Evolutionary conservation across 176 grass and related monocot species (phyloP).

Genomic region (Cenchrus fungigraminus): DNA sequence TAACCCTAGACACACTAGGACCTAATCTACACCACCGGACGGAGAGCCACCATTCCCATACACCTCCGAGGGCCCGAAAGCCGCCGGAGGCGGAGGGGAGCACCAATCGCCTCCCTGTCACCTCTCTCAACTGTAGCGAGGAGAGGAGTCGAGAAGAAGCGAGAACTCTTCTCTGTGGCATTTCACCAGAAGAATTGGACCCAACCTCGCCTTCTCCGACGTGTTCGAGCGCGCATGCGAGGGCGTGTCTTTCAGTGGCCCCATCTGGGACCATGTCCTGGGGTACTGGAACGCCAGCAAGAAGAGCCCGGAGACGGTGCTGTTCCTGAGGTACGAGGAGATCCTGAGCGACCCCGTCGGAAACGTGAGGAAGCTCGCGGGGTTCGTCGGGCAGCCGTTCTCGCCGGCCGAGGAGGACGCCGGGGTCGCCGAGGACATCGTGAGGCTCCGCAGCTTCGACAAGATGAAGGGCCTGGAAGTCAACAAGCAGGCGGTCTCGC

Average conservation of each 20-base stretch:
- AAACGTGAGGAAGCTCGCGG: slow-evolving; percentile 15
- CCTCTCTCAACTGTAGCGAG: too few species aligned
- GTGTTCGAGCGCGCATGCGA: slow-evolving; percentile 16
- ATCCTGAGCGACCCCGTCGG: slow-evolving; percentile 9
- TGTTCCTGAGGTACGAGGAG: too few species aligned
- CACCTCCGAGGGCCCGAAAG: too few species aligned
- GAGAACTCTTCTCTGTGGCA: slow-evolving; percentile 16
- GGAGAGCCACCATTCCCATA: too few species aligned
- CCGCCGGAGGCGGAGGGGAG: too few species aligned
- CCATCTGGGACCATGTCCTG: slow-evolving; percentile 34
- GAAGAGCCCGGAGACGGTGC: too few species aligned
- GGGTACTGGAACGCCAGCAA: too few species aligned
- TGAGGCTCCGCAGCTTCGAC: slow-evolving; percentile 31
- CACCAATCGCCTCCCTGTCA: too few species aligned
- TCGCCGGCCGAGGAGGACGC: neutral
- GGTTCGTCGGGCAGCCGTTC: slow-evolving; percentile 32
- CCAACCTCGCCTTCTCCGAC: neutral
- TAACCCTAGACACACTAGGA: too few species aligned
- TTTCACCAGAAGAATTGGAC: neutral
- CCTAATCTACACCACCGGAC: too few species aligned
- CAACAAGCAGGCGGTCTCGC: neutral
- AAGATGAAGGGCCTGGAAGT: neutral
- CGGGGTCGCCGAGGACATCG: neutral
- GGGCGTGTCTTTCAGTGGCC: neutral
- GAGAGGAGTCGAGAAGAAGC: too few species aligned